Percentiles rank a stretch among this genome's conserved stretches.
These are phyloP conservation scores for Glycine latifolia DNA, from an alignment of 306 rosid genomes.

Conservation along the genomic window DNA sequence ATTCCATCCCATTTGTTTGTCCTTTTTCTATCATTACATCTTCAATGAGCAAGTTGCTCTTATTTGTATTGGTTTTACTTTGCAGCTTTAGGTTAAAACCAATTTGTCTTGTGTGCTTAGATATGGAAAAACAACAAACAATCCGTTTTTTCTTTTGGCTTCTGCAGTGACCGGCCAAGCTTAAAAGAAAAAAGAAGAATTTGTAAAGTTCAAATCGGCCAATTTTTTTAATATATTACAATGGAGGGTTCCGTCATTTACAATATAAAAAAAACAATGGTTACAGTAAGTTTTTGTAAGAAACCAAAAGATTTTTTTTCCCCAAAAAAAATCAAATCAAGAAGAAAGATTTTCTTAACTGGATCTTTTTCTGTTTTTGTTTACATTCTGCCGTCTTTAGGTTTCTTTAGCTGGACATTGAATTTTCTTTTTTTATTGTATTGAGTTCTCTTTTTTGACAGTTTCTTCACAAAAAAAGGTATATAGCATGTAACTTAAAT, in stretches of 20 bases:
- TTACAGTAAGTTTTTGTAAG: neutral
- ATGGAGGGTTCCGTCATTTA: neutral
- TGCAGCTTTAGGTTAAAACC: too few relatives aligned
- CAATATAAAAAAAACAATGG: neutral
- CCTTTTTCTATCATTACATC: too few relatives aligned
- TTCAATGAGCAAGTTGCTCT: too few relatives aligned
- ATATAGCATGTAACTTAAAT: too few relatives aligned
- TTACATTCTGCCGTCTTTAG: too few relatives aligned
- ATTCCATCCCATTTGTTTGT: too few relatives aligned
- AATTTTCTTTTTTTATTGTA: too few relatives aligned
- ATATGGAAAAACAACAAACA: neutral
- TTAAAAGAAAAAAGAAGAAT: neutral
- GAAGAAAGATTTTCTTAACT: neutral
- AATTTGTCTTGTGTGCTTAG: too few relatives aligned
- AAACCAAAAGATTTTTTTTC: neutral
- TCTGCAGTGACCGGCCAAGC: neutral
- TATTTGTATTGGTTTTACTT: too few relatives aligned
- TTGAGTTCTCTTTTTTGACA: too few relatives aligned
- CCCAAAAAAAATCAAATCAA: neutral
- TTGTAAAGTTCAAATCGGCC: neutral
- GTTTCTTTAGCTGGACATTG: too few relatives aligned
- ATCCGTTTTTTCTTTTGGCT: neutral
- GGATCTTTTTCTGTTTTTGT: neutral
- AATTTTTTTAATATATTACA: neutral
- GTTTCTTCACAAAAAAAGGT: too few relatives aligned